A percentile compares a stretch with the other conserved stretches of the same genome.
Evolutionary conservation across 2,329 filamentous ascomycete species (phyloP).

Genomic region (Penicillium sp.): DNA sequence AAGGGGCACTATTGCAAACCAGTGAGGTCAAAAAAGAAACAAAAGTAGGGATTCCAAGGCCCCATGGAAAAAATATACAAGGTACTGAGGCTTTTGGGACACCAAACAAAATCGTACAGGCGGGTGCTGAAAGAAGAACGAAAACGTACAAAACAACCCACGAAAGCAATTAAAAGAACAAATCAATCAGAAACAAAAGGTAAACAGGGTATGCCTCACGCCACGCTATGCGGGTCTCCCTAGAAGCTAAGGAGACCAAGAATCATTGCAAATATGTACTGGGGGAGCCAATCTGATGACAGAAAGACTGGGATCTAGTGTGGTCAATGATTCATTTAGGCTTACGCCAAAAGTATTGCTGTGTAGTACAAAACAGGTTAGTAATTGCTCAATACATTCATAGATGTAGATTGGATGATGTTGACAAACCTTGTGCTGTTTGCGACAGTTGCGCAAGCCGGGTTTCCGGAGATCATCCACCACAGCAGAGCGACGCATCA

Average conservation of each 20-base stretch:
- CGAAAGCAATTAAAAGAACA: conserved; percentile 25
- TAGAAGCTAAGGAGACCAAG: conserved; percentile 26
- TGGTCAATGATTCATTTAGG: conserved; percentile 48
- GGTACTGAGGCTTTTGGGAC: conserved; percentile 6
- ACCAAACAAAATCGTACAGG: conserved; percentile 10
- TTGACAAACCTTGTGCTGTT: conserved; percentile 87
- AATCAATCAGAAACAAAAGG: conserved; percentile 25
- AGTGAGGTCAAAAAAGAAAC: background rate
- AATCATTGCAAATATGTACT: conserved; percentile 39
- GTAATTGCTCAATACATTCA: conserved; percentile 6
- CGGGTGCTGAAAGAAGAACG: background rate
- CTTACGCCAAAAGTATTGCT: conserved; percentile 75
- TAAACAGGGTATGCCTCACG: conserved; percentile 42
- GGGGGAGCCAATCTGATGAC: conserved; percentile 22
- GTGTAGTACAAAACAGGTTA: conserved; percentile 21
- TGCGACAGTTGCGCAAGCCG: conserved; percentile 83
- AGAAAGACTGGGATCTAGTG: conserved; percentile 6
- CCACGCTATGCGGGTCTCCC: conserved; percentile 45
- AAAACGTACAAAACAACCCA: conserved; percentile 19
- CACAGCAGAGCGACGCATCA: conserved; percentile 75
- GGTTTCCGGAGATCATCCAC: conserved; percentile 86
- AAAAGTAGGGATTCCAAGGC: background rate
- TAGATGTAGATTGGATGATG: conserved; percentile 1
- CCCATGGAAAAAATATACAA: conserved; percentile 58
- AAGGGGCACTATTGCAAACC: background rate